Conservation (phyloP, 148 eudicot species). For the Polygonum aviculare region DNA sequence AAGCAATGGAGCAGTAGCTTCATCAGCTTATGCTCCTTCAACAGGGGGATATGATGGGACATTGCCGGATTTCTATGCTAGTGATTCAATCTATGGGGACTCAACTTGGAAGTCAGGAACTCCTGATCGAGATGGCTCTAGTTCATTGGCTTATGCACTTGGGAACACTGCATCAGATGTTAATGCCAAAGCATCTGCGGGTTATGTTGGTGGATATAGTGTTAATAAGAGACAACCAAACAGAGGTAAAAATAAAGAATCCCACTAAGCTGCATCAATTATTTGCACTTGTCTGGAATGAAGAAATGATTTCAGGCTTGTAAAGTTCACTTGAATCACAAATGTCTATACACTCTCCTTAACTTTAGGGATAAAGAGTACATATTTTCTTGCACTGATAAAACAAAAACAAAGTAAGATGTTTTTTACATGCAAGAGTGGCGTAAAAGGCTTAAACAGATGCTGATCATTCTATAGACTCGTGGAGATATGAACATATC, state of each 20-base stretch:
- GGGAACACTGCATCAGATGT: constrained; percentile 38
- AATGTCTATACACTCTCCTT: not conserved
- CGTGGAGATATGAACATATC: not conserved
- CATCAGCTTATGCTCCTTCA: constrained; percentile 36
- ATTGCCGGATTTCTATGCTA: constrained; percentile 50
- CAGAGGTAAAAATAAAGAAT: constrained; percentile 37
- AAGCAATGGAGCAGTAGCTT: constrained; percentile 30
- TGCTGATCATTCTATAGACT: not conserved
- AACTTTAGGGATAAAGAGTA: not conserved
- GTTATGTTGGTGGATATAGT: constrained; percentile 53
- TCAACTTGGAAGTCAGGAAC: constrained; percentile 53
- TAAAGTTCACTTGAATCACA: not conserved
- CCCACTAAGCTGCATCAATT: not conserved
- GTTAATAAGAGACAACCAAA: constrained; percentile 42
- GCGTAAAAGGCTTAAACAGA: not conserved
- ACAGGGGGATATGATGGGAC: constrained; percentile 48
- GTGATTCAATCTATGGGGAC: constrained; percentile 43
- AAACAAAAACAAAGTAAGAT: not conserved
- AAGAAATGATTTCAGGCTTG: constrained; percentile 3
- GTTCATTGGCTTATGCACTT: constrained; percentile 53
- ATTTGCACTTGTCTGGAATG: not conserved
- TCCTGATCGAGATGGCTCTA: constrained; percentile 45
- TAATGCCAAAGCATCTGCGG: constrained; percentile 36
- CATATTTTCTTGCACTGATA: not conserved
- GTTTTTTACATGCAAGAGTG: not conserved